Conservation (phyloP, 352 stramenopile species). For the Globisporangium camurandrum region DNA sequence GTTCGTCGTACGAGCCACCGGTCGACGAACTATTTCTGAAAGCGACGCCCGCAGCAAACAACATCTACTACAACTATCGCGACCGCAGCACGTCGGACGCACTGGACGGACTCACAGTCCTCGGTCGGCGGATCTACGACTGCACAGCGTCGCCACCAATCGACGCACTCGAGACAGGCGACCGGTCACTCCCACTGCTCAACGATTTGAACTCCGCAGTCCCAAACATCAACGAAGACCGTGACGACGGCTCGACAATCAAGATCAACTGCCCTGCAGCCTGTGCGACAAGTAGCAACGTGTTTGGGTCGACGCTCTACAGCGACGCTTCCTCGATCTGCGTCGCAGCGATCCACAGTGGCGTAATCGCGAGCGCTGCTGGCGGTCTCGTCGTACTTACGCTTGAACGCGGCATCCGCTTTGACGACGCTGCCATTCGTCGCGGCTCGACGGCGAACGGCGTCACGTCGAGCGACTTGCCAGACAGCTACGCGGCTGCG, state of each 20-base stretch:
- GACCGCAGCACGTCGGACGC: constrained; percentile 32
- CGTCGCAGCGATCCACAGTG: constrained; percentile 85
- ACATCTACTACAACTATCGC: constrained; percentile 92
- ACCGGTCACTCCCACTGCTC: constrained; percentile 32
- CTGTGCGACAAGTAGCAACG: constrained; percentile 31
- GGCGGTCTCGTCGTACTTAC: constrained; percentile 70
- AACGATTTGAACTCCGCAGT: constrained; percentile 12
- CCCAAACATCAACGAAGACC: constrained; percentile 68
- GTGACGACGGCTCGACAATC: constrained; percentile 82
- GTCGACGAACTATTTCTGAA: constrained; percentile 85
- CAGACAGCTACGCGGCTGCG: constrained; percentile 21
- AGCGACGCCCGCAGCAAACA: constrained; percentile 64
- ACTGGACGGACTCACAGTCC: constrained; percentile 36
- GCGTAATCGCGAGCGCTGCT: constrained; percentile 40
- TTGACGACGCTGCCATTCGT: constrained; percentile 12
- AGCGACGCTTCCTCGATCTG: constrained; percentile 89
- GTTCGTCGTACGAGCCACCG: constrained; percentile 90
- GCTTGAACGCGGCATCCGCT: constrained; percentile 42
- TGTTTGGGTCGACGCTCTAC: constrained; percentile 77
- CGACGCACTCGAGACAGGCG: constrained; percentile 72
- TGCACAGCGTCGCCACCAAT: constrained; percentile 89
- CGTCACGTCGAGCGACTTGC: constrained; percentile 45
- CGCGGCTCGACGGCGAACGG: constrained; percentile 43
- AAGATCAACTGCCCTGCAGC: constrained; percentile 67
- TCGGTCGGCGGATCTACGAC: constrained; percentile 76